A percentile compares a stretch with the other conserved stretches of the same genome.
phyloP scores from a whole-genome alignment of 2,329 filamentous ascomycete species.

The Xylariaceae sp. region DNA sequence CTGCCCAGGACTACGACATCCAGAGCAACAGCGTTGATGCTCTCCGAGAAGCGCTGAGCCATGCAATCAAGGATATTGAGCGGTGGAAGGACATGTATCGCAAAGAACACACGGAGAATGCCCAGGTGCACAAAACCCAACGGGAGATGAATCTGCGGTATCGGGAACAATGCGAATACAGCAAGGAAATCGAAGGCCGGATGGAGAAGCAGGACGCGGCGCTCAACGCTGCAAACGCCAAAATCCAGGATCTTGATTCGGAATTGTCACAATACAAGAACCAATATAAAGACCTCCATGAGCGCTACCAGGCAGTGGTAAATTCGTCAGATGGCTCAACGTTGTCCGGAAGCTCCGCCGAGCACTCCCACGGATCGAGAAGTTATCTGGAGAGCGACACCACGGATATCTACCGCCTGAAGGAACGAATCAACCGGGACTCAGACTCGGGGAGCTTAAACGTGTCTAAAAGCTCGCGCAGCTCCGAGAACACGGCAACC shows the following conservation, averaged over 20 bases:
- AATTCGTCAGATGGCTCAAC: constrained; percentile 7
- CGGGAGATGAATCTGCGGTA: constrained; percentile 6
- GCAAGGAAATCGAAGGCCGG: constrained; percentile 4
- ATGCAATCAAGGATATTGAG: constrained; percentile 17
- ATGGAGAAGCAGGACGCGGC: constrained; percentile 17
- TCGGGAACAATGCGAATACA: constrained; percentile 1
- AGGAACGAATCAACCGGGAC: constrained; percentile 19
- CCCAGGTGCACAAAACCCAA: constrained; percentile 2
- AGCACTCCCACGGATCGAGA: constrained; percentile 5
- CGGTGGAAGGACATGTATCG: constrained; percentile 11
- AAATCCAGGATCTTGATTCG: constrained; percentile 2
- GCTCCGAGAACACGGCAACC: constrained; percentile 4
- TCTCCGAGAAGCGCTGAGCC: constrained; percentile 16
- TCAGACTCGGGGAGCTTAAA: constrained; percentile 6
- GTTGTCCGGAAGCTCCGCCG: constrained; percentile 8
- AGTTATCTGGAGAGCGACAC: constrained; percentile 6
- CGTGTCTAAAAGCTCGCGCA: constrained; percentile 12
- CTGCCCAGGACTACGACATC: constrained; percentile 16
- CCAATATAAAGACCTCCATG: constrained; percentile 6
- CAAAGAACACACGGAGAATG: constrained; percentile 4
- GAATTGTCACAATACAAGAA: constrained; percentile 8
- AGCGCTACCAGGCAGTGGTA: constrained; percentile 5
- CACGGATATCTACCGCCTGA: constrained; percentile 12
- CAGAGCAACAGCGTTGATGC: constrained; percentile 20
- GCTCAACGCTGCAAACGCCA: constrained; percentile 10